Base-by-base conservation (phyloP, 164 flowering plant genomes). In the Vitis labrusca region DNA sequence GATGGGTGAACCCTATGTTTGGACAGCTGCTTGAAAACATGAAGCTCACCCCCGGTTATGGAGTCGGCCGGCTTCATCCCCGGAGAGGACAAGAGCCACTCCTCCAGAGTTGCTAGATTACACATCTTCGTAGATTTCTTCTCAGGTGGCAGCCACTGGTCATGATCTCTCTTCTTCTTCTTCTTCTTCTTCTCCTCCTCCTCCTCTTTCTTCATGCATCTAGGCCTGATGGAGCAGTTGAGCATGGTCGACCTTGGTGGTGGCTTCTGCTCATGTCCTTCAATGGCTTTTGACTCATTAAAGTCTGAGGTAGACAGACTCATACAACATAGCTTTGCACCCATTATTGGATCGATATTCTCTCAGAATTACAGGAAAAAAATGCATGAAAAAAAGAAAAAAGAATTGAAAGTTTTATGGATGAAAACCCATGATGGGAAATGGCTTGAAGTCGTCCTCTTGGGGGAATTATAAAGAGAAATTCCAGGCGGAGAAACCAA, bases 1-100 rank as follows among this genome's bases (percentile, higher is more conserved):
- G 84, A 72, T 54, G 78, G 77, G 53, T 61, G 54, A 2, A 77
- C 73, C 63, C 29, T 77, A 3, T 37, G 5, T 2, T 59, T 72
- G 9, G 76, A 69, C 11, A 68, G 57, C 32, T 71, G 73, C 51
- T 65, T 75, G 11, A 70, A 61, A 3, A 69, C 73, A 51, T 67
- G 65, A 14, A 70, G 50, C 56, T 79, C 77, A 32, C 68, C 75
- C 47, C 62, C 76, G 50, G n/a, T 15, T 10, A 37, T 50, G 27
- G 3, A 2, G 7, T 59, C 65, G 2, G 30, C 27, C 27, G 44
- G 19, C 62, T 57, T 23, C 60, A 10, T 1, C 72, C 27, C 73
- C 8, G 81, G 85, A 67, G 84, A 80, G 37, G 65, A 54, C 37
- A 74, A 13, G 2, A 80, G 57, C 73, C 81, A 80, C 1, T 83